A percentile compares a stretch with the other conserved stretches of the same genome.
Conservation (phyloP, 176 grass and related monocot genomes). For the Thinopyrum elongatum region DNA sequence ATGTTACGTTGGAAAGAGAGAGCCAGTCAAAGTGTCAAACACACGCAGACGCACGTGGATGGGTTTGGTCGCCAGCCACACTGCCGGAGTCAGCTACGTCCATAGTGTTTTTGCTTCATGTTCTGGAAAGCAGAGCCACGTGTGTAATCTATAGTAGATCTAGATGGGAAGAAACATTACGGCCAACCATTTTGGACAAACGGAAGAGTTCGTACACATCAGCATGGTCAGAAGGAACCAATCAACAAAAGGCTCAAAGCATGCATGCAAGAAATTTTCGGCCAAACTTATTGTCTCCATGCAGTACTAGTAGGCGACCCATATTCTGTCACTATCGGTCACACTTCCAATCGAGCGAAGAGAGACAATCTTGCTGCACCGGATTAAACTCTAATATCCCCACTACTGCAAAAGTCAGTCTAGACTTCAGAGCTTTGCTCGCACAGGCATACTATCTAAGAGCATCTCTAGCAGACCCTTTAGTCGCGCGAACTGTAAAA, state of each 20-base stretch:
- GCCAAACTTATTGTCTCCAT: too few species aligned
- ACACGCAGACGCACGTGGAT: slow-evolving; percentile 18
- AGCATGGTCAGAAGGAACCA: slow-evolving; percentile 11
- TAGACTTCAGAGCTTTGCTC: too few species aligned
- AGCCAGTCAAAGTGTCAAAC: slow-evolving; percentile 42
- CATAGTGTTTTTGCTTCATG: background rate
- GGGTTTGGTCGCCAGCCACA: slow-evolving; percentile 30
- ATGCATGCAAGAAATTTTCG: background rate
- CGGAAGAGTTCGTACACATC: background rate
- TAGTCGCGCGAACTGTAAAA: too few species aligned
- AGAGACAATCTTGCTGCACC: background rate
- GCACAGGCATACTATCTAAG: too few species aligned
- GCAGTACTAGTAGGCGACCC: background rate
- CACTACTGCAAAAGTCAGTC: too few species aligned
- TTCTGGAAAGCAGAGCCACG: background rate
- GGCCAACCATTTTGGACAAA: slow-evolving; percentile 13
- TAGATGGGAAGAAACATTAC: slow-evolving; percentile 12
- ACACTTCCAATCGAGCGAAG: background rate
- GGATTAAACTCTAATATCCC: background rate
- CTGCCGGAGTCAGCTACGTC: background rate
- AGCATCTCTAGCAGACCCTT: too few species aligned
- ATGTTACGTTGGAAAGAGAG: background rate
- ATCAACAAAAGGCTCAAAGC: background rate
- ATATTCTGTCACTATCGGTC: background rate
- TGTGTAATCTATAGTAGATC: background rate